phyloP scores from a whole-genome alignment of 2,329 filamentous ascomycete genomes.

The Coniochaeta prunicola region DNA sequence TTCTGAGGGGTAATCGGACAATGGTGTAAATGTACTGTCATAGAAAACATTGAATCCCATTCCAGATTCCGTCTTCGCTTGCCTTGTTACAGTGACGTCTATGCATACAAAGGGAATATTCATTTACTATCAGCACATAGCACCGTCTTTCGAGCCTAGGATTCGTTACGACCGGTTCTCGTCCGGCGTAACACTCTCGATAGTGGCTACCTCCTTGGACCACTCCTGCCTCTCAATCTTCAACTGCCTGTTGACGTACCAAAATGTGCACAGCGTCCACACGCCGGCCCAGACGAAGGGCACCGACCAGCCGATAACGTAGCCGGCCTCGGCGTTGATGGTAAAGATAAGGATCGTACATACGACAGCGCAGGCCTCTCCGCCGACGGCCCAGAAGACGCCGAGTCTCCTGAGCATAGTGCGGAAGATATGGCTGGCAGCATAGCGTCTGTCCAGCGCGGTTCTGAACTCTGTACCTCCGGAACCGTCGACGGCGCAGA shows the following conservation, averaged over 20 bases:
- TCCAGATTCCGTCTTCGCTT: too few relatives aligned
- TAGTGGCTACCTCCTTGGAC: conserved; percentile 14
- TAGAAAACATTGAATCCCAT: too few relatives aligned
- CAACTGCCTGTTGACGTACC: conserved; percentile 17
- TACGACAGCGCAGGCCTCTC: conserved; percentile 37
- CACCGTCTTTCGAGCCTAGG: not conserved
- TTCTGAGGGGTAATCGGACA: too few relatives aligned
- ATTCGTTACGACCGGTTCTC: not conserved
- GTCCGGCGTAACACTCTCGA: not conserved
- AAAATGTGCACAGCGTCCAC: conserved; percentile 16
- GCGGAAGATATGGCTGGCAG: conserved; percentile 45
- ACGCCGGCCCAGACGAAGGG: conserved; percentile 17
- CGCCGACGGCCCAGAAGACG: conserved; percentile 48
- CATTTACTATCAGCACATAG: not conserved
- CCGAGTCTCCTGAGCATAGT: conserved; percentile 46
- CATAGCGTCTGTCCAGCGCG: conserved; percentile 42
- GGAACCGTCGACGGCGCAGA: conserved; percentile 58
- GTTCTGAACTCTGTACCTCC: conserved; percentile 47
- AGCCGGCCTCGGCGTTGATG: conserved; percentile 13
- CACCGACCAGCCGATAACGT: conserved; percentile 15
- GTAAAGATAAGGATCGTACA: conserved; percentile 33
- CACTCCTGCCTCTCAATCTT: conserved; percentile 17
- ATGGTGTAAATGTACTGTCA: too few relatives aligned
- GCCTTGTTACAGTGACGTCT: not conserved
- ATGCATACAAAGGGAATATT: not conserved